These are phyloP conservation scores for Aspergillus neoniger DNA, from an alignment of 2,329 filamentous ascomycete genomes.

Conservation along the genomic window DNA sequence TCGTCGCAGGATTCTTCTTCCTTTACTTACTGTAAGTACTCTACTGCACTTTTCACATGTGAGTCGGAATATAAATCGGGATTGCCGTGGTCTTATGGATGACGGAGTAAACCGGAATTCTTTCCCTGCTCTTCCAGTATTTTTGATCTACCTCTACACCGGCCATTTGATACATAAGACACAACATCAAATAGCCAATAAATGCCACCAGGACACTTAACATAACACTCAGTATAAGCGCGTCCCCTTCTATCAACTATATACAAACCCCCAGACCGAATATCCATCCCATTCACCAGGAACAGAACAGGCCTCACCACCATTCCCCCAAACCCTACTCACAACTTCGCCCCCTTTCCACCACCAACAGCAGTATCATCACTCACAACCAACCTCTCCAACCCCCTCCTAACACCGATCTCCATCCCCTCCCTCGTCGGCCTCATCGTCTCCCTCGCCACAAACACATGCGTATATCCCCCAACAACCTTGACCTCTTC, in stretches of 20 bases:
- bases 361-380: background rate
- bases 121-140: no score
- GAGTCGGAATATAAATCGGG: no score
- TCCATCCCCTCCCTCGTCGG: constrained; percentile 62
- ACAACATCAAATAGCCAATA: background rate
- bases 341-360: background rate
- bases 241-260: background rate
- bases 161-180: no score
- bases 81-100: no score
- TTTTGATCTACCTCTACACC: background rate
- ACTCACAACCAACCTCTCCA: constrained; percentile 57
- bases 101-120: no score
- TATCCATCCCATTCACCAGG: background rate
- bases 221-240: no score
- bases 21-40: background rate
- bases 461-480: constrained; percentile 84
- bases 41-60: no score
- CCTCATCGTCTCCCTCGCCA: constrained; percentile 70
- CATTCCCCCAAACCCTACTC: no score
- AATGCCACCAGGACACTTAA: background rate
- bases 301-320: background rate
- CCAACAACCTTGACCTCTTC: constrained; percentile 80
- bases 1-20: background rate
- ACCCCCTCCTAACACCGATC: constrained; percentile 48
- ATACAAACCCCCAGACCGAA: background rate